Evolutionary conservation across 352 stramenopile genomes (phyloP), one percentile per base, ranked within the genome.

Genomic region (Globisporangium parvum): DNA sequence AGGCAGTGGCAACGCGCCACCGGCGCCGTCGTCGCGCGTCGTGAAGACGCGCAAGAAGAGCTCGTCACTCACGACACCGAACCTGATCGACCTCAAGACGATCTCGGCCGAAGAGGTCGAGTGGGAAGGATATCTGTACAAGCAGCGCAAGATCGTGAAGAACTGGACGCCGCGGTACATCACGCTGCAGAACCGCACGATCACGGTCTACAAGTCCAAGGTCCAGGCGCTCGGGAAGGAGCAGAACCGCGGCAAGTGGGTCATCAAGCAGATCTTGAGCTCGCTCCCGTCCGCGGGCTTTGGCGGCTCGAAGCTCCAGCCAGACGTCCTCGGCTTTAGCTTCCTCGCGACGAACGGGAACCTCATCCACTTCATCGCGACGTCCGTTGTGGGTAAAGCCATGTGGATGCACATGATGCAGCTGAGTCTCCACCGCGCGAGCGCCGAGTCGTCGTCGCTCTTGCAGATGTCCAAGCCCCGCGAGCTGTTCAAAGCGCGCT

Each of bases 91-190:
- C 50, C 76, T 94, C 52, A 92, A 92, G 69, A 91, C 78, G 31
- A 91, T 91, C 59, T 87, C 85, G 67, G 75, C 70, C 58, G 84
- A 92, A 52, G 83, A 93, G 49, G 61, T 94, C 49, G 85, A 95
- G 67, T 95, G 85, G 85, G 85, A 95, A 58, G 85, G 85, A 2
- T 95, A 95, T 57, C 57, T 95, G 15, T 95, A 93, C 73, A 95
- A 95, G 68, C 85, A 95, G 62, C 80, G 82, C 60, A 91, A 93
- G 70, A 81, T 95, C 58, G 85, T 95, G 52, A 93, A 93, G 73
- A 92, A 80, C 71, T 95, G 85, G 85, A 91, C 78, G 46, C 82
- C 80, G 44, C 80, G 85, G 2, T 95, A 95, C 66, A 88, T 93
- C 51, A 95, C 82, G 62, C 66, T 95, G 37, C 74, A 91, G 66